phyloP scores from a whole-genome alignment of 176 grass and related monocot genomes.

The Rhynchospora breviuscula region DNA sequence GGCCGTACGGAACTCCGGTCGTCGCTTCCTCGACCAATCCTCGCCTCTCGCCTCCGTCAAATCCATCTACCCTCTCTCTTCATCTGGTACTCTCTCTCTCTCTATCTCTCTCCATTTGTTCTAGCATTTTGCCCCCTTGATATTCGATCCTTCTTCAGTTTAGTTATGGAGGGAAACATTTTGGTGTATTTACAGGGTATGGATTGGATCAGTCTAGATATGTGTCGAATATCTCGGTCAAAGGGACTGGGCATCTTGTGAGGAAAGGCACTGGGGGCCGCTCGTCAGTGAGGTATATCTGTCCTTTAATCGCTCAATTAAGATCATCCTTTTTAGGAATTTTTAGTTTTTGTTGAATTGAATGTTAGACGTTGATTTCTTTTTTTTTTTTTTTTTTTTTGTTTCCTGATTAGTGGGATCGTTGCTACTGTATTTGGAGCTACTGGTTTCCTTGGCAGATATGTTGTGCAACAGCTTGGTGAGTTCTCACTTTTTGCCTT shows the following conservation, averaged over 20 bases:
- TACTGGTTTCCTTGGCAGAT: conserved; percentile 96
- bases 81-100: conserved; percentile 13
- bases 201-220: conserved; percentile 55
- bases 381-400: no score
- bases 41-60: conserved; percentile 15
- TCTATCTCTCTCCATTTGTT: not conserved
- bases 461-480: conserved; percentile 90
- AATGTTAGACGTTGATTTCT: not conserved
- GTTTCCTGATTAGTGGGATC: conserved; percentile 58
- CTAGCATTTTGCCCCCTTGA: not conserved
- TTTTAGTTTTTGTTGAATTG: not conserved
- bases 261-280: conserved; percentile 91
- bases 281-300: conserved; percentile 65
- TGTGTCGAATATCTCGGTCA: conserved; percentile 45
- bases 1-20: conserved; percentile 14
- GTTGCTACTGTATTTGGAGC: conserved; percentile 93
- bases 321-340: not conserved
- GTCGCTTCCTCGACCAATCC: conserved; percentile 32
- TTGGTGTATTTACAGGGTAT: conserved; percentile 7
- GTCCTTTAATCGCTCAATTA: not conserved
- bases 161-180: not conserved
- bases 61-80: conserved; percentile 29
- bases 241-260: conserved; percentile 65
- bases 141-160: conserved; percentile 4
- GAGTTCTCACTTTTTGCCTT: conserved; percentile 21